A percentile compares a stretch with the other conserved stretches of the same genome.
Evolutionary conservation across 202 grass and related monocot genomes (phyloP).

Genomic region (Bolboschoenoplectus hybrid): DNA sequence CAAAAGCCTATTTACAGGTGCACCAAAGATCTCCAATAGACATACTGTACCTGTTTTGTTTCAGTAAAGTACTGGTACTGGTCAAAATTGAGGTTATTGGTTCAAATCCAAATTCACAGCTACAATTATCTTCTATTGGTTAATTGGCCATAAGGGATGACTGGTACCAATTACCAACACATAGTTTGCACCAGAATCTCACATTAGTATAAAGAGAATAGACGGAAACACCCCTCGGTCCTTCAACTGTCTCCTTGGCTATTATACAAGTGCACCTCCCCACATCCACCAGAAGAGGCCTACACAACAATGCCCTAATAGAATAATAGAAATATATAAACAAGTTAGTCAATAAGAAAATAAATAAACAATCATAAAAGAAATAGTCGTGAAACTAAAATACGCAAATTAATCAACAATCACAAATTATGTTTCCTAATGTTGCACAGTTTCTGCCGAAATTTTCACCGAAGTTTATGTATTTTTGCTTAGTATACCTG

Average conservation of each 20-base stretch:
- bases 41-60: not conserved
- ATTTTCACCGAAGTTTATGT: not conserved
- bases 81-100: not conserved
- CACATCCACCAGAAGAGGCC: slow-evolving; percentile 81
- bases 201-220: slow-evolving; percentile 93
- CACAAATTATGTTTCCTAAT: not conserved
- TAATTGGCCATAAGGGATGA: not conserved
- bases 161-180: not conserved
- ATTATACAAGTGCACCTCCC: slow-evolving; percentile 90
- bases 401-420: not conserved
- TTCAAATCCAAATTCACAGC: not conserved
- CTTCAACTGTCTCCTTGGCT: slow-evolving; percentile 59
- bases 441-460: not conserved
- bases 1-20: not conserved
- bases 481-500: slow-evolving; percentile 5
- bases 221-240: slow-evolving; percentile 56
- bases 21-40: not conserved
- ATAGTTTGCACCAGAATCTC: slow-evolving; percentile 42
- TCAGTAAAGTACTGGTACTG: not conserved
- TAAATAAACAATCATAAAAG: not conserved
- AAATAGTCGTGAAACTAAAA: not conserved
- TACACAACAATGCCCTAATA: slow-evolving; percentile 71
- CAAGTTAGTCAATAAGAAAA: not conserved
- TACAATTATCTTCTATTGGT: not conserved
- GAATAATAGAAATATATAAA: not conserved